Percentiles rank a stretch among this genome's conserved stretches.
These are phyloP conservation scores for Flaveria robusta DNA, from an alignment of 129 eudicot species.

Conservation along the genomic window DNA sequence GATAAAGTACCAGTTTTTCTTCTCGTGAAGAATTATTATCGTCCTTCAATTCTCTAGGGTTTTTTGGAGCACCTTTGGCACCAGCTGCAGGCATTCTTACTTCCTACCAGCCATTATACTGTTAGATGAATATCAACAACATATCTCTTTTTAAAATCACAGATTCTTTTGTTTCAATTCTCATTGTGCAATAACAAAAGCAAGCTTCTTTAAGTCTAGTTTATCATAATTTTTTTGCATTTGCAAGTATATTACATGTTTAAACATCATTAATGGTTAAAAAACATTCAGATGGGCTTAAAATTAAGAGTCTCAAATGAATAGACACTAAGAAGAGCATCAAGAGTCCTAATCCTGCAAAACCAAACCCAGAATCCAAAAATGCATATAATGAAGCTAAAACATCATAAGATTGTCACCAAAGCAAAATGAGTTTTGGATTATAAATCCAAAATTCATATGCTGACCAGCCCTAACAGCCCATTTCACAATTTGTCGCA, in stretches of 20 bases:
- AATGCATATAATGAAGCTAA: constrained; percentile 14
- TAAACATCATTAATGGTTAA: background rate
- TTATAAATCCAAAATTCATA: constrained; percentile 20
- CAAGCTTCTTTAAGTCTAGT: background rate
- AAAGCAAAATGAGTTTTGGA: background rate
- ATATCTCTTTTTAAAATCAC: constrained; percentile 12
- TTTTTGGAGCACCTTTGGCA: constrained; percentile 77
- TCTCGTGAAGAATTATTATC: constrained; percentile 86
- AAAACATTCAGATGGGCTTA: background rate
- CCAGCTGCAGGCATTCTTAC: constrained; percentile 99
- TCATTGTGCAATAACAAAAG: background rate
- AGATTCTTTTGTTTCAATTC: background rate
- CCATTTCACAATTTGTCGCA: constrained; percentile 18
- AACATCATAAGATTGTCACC: background rate
- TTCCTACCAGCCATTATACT: constrained; percentile 58
- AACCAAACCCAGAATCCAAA: background rate
- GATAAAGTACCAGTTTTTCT: constrained; percentile 70
- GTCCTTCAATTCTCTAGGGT: constrained; percentile 84
- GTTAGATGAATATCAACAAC: constrained; percentile 34
- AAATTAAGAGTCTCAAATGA: background rate
- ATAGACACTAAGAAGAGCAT: background rate
- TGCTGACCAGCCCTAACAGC: constrained; percentile 17
- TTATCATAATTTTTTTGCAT: background rate
- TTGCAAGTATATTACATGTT: constrained; percentile 9
- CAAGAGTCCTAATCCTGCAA: too few relatives aligned